Base-by-base conservation (phyloP, 78 protist species). In the Dictyostelium capitatum region DNA sequence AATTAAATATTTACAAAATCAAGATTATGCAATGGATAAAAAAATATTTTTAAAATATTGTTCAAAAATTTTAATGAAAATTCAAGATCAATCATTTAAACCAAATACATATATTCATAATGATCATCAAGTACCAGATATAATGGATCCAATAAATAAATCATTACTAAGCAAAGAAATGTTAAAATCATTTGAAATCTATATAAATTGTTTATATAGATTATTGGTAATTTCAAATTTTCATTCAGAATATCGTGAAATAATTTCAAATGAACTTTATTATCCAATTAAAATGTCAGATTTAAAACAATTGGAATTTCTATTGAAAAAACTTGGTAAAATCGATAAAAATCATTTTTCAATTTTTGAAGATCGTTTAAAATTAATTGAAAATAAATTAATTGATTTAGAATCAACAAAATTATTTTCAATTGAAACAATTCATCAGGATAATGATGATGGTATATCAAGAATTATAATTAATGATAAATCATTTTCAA, bases 401-500 rank as follows among this genome's bases (percentile, higher is more conserved):
- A 70, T 41, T 41, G 78, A 70, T 70, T 14, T 11, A 70, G 20
- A 20, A 70, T 15, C 11, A 37, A 32, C n/a, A 28, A 37, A 23
- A 25, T 23, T 3, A 25, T 59, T 59, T 59, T 10, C 32, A 28
- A 67, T 3, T 65, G 6, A 23, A 62, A 11, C 64, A 56, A 19
- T 54, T 10, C n/a, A 59, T 59, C 25, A 28, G 23, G 28, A 25
- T 62, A 57, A 0, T n/a, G 30, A n/a, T 25, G 43, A 37, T 37
- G 43, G 43, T 37, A 17, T 3, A 12, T 30, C 46, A 23, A 77
- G 46, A 51, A 30, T 11, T 11, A 17, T 77, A n/a, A 51, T 51
- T 20, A 77, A 46, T 28, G 82, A 51, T 4, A 46, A 12, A 57
- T 85, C 92, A 59, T 85, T 85, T 73, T n/a, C 92, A 12, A 85